Conservation (phyloP, 306 rosid genomes). For the Glycine tomentella region DNA sequence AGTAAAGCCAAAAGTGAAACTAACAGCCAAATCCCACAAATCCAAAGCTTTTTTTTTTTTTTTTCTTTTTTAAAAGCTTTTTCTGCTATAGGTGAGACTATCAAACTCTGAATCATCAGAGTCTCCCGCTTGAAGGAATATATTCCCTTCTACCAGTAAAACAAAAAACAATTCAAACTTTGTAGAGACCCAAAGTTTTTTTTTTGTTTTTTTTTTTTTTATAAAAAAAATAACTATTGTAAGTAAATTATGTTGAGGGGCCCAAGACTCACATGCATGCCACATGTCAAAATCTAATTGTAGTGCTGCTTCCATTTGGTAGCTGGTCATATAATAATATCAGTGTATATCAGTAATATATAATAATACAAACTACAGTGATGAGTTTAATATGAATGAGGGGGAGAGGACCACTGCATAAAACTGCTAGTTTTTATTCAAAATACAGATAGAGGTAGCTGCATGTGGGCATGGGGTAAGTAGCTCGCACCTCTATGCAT, state of each 20-base stretch:
- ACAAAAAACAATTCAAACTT: slow-evolving; percentile 51
- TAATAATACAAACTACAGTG: slow-evolving; percentile 42
- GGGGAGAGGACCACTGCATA: slow-evolving; percentile 57
- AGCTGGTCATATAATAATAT: slow-evolving; percentile 44
- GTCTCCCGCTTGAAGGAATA: slow-evolving; percentile 58
- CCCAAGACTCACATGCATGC: slow-evolving; percentile 60
- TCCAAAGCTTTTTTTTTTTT: slow-evolving; percentile 52
- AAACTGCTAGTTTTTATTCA: slow-evolving; percentile 50
- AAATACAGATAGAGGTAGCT: slow-evolving; percentile 50
- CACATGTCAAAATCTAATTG: slow-evolving; percentile 58
- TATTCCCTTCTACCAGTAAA: slow-evolving; percentile 54
- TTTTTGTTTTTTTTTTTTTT: no score
- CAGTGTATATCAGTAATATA: slow-evolving; percentile 39
- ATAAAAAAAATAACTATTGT: neutral
- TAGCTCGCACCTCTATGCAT: slow-evolving; percentile 75
- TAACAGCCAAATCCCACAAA: slow-evolving; percentile 56
- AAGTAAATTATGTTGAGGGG: slow-evolving; percentile 45
- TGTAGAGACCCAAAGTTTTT: slow-evolving; percentile 41
- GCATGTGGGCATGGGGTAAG: slow-evolving; percentile 70
- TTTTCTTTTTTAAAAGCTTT: slow-evolving; percentile 25
- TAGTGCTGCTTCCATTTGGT: slow-evolving; percentile 34
- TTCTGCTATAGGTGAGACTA: slow-evolving; percentile 46
- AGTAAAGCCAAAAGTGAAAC: slow-evolving; percentile 55
- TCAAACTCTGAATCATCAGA: slow-evolving; percentile 58
- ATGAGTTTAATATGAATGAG: slow-evolving; percentile 41